Base-by-base conservation (phyloP, 805 yeast genomes). In the Saccharomycopsis sp. region DNA sequence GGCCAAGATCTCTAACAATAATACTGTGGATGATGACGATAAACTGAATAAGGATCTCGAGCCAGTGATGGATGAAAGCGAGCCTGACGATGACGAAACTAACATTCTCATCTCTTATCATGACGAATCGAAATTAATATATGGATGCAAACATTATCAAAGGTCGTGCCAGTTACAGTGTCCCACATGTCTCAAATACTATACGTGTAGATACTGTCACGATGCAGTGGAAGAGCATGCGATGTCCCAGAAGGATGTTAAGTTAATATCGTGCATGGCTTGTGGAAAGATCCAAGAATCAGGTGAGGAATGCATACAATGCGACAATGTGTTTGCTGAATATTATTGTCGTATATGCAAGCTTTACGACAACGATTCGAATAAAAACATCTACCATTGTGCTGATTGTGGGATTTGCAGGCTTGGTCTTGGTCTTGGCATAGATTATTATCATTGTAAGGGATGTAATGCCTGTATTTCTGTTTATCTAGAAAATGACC, bases 321-420 rank as follows among this genome's bases (percentile, higher is more conserved):
- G 97, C 73, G 82, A 79, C 51, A 75, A 72, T 53, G 81, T 80
- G 55, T 77, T 92, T 69, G 89, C 96, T 42, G 74, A 79, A 57
- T 91, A 93, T 69, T 90, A 81, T 68, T 92, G 98, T 71, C 76
- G 74, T 3, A 80, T 76, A 54, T 92, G 98, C 73, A 85, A 83
- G 60, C 76, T 92, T 24, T 93, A 87, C 75, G 97, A 91, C 68
- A 86, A 87, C 67, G 94, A 89, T 68, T 84, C 81, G 54, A 73
- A 78, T 50, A 90, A 89, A 67, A 87, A 87, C 62, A 91, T 92
- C 23, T 92, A 91, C 67, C 98, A 92, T 69, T 92, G 98, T 70
- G 89, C 85, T 65, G 87, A 85, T 65, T 92, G 98, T 74, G 97
- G 96, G 0, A 90, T 93, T 57, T 92, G 98, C 69, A 79, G 97